phyloP scores from a whole-genome alignment of 805 yeast species.

The Saturnispora silvae region DNA sequence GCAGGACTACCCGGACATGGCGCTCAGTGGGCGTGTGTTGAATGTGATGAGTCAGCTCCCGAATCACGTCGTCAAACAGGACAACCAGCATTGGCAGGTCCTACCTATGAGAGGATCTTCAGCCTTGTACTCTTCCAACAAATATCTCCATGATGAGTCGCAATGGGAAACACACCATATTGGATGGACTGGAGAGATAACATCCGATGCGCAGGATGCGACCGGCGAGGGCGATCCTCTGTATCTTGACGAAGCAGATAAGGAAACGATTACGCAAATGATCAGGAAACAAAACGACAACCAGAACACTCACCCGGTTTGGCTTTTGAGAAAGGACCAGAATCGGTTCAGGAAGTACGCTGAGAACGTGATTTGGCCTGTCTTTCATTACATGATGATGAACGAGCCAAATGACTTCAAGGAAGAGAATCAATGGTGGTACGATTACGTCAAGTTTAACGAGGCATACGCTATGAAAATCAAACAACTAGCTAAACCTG shows the following conservation, averaged over 20 bases:
- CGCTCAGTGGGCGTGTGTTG: constrained; percentile 55
- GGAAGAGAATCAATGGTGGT: constrained; percentile 65
- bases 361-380: constrained; percentile 87
- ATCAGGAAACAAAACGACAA: constrained; percentile 37
- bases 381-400: constrained; percentile 87
- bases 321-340: constrained; percentile 76
- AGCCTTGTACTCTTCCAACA: constrained; percentile 69
- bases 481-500: constrained; percentile 63
- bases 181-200: constrained; percentile 93
- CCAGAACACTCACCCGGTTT: constrained; percentile 67
- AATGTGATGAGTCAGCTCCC: constrained; percentile 63
- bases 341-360: constrained; percentile 82
- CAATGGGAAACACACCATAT: constrained; percentile 82
- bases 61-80: constrained; percentile 39
- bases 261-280: constrained; percentile 35
- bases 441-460: constrained; percentile 81
- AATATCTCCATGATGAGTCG: constrained; percentile 50
- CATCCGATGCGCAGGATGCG: constrained; percentile 13
- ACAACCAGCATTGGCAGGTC: constrained; percentile 44
- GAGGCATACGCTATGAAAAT: constrained; percentile 82
- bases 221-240: constrained; percentile 44
- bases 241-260: constrained; percentile 47
- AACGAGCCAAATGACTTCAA: constrained; percentile 60
- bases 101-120: constrained; percentile 70
- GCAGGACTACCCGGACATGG: constrained; percentile 20